Conservation (phyloP, 441 rosid genomes). For the Croton laevigatus region DNA sequence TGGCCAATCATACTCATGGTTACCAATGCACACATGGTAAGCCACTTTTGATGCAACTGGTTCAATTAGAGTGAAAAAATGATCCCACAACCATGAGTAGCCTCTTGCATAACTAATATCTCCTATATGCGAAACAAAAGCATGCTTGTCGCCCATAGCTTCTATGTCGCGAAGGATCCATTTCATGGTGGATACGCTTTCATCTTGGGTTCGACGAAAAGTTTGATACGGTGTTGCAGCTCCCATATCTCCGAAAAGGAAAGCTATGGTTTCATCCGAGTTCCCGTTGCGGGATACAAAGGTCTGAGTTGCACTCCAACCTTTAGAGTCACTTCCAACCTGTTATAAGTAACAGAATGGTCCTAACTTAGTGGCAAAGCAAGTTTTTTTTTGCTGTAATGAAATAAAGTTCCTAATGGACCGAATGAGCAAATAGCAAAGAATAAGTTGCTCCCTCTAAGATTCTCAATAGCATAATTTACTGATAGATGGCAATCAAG, state of each 20-base stretch:
- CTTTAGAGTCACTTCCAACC: slow-evolving; percentile 78
- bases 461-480: background rate
- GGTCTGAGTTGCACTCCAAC: slow-evolving; percentile 66
- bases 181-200: slow-evolving; percentile 69
- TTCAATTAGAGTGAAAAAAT: slow-evolving; percentile 67
- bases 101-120: slow-evolving; percentile 93
- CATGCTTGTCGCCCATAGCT: slow-evolving; percentile 60
- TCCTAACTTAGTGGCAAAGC: background rate
- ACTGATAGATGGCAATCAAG: background rate
- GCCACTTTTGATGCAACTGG: slow-evolving; percentile 77
- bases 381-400: background rate
- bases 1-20: slow-evolving; percentile 94
- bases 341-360: slow-evolving; percentile 19
- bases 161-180: slow-evolving; percentile 81
- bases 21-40: slow-evolving; percentile 91
- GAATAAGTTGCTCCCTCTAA: background rate
- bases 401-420: background rate
- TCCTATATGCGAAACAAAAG: slow-evolving; percentile 77
- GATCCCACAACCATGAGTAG: slow-evolving; percentile 91
- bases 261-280: slow-evolving; percentile 59
- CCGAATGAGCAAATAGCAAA: background rate
- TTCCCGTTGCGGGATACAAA: slow-evolving; percentile 56
- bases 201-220: slow-evolving; percentile 65
- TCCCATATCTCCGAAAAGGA: slow-evolving; percentile 92
- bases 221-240: slow-evolving; percentile 71